phyloP scores from a whole-genome alignment of 2,329 filamentous ascomycete species.

The Didymella segeticola region DNA sequence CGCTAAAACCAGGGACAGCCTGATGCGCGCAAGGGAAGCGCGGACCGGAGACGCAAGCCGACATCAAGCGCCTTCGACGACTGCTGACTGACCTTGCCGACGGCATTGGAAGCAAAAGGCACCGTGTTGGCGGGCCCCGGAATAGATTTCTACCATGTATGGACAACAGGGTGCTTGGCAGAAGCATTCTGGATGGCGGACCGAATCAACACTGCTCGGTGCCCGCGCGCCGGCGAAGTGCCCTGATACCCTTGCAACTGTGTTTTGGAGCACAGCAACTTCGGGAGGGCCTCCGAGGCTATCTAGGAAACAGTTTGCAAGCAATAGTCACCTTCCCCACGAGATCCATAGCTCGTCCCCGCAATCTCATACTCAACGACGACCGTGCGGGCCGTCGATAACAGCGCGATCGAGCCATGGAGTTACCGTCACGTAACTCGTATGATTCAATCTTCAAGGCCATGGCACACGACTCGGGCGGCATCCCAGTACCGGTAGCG shows the following conservation, averaged over 20 bases:
- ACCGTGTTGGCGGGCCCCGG: background rate
- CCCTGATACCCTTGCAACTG: background rate
- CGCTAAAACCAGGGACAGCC: constrained; percentile 27
- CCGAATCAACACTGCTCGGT: constrained; percentile 27
- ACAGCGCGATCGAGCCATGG: constrained; percentile 22
- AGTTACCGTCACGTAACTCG: constrained; percentile 28
- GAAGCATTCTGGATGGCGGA: constrained; percentile 28
- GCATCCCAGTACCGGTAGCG: constrained; percentile 22
- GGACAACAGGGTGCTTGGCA: constrained; percentile 24
- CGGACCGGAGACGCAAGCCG: constrained; percentile 18
- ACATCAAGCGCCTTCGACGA: constrained; percentile 9
- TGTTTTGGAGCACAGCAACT: background rate
- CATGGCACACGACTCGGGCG: constrained; percentile 26
- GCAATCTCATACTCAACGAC: constrained; percentile 13
- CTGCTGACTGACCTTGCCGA: constrained; percentile 4
- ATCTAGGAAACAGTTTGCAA: constrained; percentile 2
- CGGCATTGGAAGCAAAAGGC: background rate
- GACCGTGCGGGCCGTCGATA: constrained; percentile 22
- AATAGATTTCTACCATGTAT: constrained; percentile 1
- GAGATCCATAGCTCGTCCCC: constrained; percentile 11
- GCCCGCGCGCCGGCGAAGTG: background rate
- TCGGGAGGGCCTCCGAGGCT: constrained; percentile 2
- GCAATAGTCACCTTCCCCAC: constrained; percentile 11
- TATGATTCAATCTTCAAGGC: constrained; percentile 27
- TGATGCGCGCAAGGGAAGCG: constrained; percentile 14